phyloP scores from a whole-genome alignment of 345 rosid genomes.

The Citrus mangshanensis region DNA sequence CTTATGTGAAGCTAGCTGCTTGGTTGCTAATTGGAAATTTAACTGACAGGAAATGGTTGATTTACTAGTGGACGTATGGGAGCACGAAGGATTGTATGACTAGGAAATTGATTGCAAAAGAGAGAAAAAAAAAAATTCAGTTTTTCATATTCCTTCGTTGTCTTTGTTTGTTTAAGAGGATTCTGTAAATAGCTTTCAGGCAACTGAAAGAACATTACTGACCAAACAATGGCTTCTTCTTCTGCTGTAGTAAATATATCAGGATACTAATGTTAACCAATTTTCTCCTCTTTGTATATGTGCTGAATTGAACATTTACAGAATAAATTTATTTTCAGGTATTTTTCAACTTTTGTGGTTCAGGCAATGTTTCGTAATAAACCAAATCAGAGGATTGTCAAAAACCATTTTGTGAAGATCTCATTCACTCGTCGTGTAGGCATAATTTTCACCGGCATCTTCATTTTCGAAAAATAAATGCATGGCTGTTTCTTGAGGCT shows the following conservation, averaged over 20 bases:
- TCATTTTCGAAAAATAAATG: no score
- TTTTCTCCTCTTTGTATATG: background rate
- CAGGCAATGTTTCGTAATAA: no score
- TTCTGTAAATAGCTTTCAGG: constrained; percentile 20
- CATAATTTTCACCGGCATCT: no score
- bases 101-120: constrained; percentile 17
- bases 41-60: constrained; percentile 55
- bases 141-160: background rate
- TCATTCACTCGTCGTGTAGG: no score
- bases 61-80: constrained; percentile 51
- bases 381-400: no score
- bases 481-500: no score
- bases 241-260: background rate
- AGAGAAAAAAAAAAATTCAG: background rate
- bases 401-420: no score
- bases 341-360: background rate
- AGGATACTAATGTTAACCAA: background rate
- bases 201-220: background rate
- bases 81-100: constrained; percentile 26
- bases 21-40: background rate
- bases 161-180: background rate
- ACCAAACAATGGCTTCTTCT: background rate
- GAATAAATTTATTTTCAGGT: no score
- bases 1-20: background rate
- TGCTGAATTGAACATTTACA: background rate